A percentile compares a stretch with the other conserved stretches of the same genome.
Conservation (phyloP, 305 asterid genomes). For the Fraxinus ornus region DNA sequence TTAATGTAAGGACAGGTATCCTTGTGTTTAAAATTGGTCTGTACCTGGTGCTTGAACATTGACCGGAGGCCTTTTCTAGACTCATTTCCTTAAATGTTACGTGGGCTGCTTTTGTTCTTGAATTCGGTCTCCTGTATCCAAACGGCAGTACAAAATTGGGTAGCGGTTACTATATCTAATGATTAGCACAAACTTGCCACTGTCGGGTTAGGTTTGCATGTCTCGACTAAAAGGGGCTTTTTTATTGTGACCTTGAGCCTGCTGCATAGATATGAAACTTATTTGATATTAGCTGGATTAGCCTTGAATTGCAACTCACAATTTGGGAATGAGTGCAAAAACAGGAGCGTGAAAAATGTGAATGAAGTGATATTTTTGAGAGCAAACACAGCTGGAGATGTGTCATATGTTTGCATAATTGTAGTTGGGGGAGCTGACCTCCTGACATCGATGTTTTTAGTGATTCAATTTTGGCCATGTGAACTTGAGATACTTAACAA, state of each 20-base stretch:
- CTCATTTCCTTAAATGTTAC: too few species aligned
- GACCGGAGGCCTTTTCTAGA: too few species aligned
- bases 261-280: neutral
- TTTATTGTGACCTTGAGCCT: neutral
- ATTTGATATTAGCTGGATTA: neutral
- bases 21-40: neutral
- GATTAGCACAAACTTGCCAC: too few species aligned
- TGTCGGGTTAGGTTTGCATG: neutral
- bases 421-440: too few species aligned
- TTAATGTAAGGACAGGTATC: neutral
- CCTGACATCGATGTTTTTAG: neutral
- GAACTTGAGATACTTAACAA: neutral
- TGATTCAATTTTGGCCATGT: neutral
- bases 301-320: neutral
- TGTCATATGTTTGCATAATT: too few species aligned
- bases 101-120: neutral
- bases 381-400: too few species aligned
- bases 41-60: neutral
- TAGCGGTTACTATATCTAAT: neutral
- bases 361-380: too few species aligned
- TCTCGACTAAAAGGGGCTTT: too few species aligned
- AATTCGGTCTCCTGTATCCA: neutral
- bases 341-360: neutral
- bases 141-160: too few species aligned
- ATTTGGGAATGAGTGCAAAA: neutral